Evolutionary conservation across 768 basidiomycete species (phyloP).

Genomic region (Collybia sordida): DNA sequence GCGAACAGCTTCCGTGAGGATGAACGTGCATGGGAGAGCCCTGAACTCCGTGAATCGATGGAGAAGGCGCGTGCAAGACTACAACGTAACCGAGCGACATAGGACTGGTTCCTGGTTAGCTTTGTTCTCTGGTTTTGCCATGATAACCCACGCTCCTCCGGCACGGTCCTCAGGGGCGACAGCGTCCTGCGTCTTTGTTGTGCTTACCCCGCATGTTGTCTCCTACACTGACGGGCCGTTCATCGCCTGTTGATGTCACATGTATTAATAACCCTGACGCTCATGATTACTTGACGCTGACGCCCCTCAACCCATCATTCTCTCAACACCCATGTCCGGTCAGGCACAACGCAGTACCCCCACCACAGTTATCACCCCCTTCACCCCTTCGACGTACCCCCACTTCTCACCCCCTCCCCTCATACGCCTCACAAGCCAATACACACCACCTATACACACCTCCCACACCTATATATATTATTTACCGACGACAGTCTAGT

Average conservation of each 20-base stretch:
- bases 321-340: too few species aligned
- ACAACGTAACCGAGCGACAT: constrained; percentile 13
- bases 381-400: too few species aligned
- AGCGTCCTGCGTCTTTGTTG: background rate
- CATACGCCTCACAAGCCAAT: too few species aligned
- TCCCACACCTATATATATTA: too few species aligned
- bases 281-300: background rate
- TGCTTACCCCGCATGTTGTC: too few species aligned
- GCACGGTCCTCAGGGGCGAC: background rate
- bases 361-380: too few species aligned
- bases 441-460: too few species aligned
- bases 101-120: background rate
- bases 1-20: constrained; percentile 41
- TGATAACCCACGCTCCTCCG: background rate
- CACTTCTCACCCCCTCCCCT: too few species aligned
- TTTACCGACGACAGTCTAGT: background rate
- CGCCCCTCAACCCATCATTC: background rate
- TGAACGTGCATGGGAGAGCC: constrained; percentile 53
- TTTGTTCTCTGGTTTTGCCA: background rate
- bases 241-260: too few species aligned
- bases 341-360: too few species aligned
- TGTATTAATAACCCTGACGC: background rate
- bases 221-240: too few species aligned
- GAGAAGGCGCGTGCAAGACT: constrained; percentile 56
- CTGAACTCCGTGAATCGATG: constrained; percentile 72